These are phyloP conservation scores for Epichloe uncinata DNA, from an alignment of 2,329 filamentous ascomycete genomes.

Conservation along the genomic window DNA sequence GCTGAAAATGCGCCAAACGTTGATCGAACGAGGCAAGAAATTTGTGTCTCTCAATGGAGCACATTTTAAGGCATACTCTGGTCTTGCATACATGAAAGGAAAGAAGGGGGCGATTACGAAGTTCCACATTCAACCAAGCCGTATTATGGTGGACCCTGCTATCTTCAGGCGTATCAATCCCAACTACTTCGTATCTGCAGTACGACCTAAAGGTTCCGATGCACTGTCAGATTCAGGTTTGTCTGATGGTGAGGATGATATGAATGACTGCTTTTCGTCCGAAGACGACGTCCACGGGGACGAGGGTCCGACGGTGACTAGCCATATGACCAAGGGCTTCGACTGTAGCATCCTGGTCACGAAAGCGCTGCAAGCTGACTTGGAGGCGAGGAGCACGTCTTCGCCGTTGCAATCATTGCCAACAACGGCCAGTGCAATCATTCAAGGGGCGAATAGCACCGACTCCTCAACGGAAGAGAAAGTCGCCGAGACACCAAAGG, in stretches of 20 bases:
- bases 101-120: conserved; percentile 52
- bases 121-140: conserved; percentile 74
- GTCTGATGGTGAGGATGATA: conserved; percentile 25
- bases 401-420: conserved; percentile 45
- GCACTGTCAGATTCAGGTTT: conserved; percentile 36
- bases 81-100: conserved; percentile 74
- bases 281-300: conserved; percentile 28
- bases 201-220: conserved; percentile 60
- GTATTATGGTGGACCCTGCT: conserved; percentile 76
- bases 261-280: conserved; percentile 21
- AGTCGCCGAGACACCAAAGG: conserved; percentile 3
- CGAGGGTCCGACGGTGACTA: conserved; percentile 15
- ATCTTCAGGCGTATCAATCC: conserved; percentile 76
- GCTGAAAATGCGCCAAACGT: conserved; percentile 44
- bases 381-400: conserved; percentile 17
- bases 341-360: conserved; percentile 16
- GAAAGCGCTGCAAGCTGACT: conserved; percentile 16
- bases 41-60: conserved; percentile 72
- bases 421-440: conserved; percentile 11
- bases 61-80: conserved; percentile 71
- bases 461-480: conserved; percentile 3
- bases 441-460: neutral
- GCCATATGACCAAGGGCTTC: neutral
- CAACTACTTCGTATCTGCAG: conserved; percentile 65
- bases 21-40: conserved; percentile 72